A percentile compares a stretch with the other conserved stretches of the same genome.
These are phyloP conservation scores for Saccharomyces pastorianus DNA, from an alignment of 1,139 yeast genomes.

Conservation along the genomic window DNA sequence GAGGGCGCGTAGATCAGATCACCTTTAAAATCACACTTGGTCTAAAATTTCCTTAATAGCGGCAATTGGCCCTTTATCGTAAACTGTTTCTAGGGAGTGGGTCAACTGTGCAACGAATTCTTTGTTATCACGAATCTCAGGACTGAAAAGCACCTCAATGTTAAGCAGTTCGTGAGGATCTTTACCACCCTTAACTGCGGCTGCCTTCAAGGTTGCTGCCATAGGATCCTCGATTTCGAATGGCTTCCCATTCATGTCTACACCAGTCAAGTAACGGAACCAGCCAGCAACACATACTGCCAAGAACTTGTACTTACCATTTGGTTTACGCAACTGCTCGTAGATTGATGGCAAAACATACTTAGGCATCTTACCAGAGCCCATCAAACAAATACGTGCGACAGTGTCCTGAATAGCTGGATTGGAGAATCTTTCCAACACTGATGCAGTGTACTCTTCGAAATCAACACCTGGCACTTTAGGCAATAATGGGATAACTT, in stretches of 20 bases:
- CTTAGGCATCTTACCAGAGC: constrained; percentile 6
- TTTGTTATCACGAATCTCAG: constrained; percentile 27
- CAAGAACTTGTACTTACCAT: background rate
- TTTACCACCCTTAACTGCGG: constrained; percentile 11
- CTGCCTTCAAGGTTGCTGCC: constrained; percentile 10
- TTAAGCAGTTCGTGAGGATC: constrained; percentile 7
- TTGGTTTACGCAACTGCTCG: background rate
- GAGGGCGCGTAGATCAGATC: too few species aligned
- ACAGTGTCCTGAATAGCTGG: constrained; percentile 8
- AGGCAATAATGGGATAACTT: background rate
- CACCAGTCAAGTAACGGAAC: constrained; percentile 9
- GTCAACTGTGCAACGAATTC: constrained; percentile 21
- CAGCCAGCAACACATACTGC: constrained; percentile 7
- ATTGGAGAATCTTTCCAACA: constrained; percentile 7
- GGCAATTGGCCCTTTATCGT: constrained; percentile 16
- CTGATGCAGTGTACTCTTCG: constrained; percentile 7
- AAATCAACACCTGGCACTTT: constrained; percentile 4
- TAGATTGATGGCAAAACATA: background rate
- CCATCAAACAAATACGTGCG: constrained; percentile 8
- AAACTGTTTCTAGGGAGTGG: constrained; percentile 13
- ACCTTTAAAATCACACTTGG: constrained; percentile 10
- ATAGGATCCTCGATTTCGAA: constrained; percentile 22
- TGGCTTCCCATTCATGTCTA: constrained; percentile 19
- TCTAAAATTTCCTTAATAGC: constrained; percentile 11
- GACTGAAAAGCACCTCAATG: constrained; percentile 6